phyloP scores from a whole-genome alignment of 2,329 filamentous ascomycete genomes.

The Cordyceps sp. region DNA sequence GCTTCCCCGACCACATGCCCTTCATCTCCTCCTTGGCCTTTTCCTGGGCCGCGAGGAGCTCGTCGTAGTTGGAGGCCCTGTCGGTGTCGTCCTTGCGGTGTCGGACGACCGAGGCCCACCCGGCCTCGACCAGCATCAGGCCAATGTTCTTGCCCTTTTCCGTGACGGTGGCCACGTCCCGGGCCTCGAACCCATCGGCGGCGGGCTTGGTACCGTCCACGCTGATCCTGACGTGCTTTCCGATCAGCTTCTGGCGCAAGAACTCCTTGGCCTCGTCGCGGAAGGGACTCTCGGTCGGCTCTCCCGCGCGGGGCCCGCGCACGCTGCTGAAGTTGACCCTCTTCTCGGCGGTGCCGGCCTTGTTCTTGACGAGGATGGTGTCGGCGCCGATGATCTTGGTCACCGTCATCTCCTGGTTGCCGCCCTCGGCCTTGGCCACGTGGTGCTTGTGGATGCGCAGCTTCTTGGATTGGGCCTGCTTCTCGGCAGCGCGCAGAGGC shows the following conservation, averaged over 20 bases:
- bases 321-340: constrained; percentile 86
- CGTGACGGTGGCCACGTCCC: constrained; percentile 80
- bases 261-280: constrained; percentile 92
- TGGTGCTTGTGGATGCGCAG: constrained; percentile 70
- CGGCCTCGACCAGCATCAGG: constrained; percentile 72
- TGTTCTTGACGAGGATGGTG: constrained; percentile 72
- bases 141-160: constrained; percentile 78
- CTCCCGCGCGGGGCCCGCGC: constrained; percentile 76
- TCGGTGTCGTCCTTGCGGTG: constrained; percentile 92
- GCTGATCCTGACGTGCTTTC: constrained; percentile 80
- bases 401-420: constrained; percentile 65
- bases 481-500: constrained; percentile 69
- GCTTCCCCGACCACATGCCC: constrained; percentile 89
- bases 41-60: constrained; percentile 65
- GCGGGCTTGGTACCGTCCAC: constrained; percentile 86
- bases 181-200: constrained; percentile 79
- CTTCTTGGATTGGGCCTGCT: constrained; percentile 60
- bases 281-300: constrained; percentile 77
- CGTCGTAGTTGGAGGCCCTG: constrained; percentile 85
- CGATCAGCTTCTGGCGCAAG: constrained; percentile 81
- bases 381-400: constrained; percentile 78
- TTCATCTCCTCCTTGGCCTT: constrained; percentile 74
- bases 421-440: constrained; percentile 49
- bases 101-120: constrained; percentile 84
- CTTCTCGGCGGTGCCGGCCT: constrained; percentile 66